Evolutionary conservation across 768 basidiomycete genomes (phyloP), one percentile per base, ranked within the genome.

Genomic region (Agaricus blazei): DNA sequence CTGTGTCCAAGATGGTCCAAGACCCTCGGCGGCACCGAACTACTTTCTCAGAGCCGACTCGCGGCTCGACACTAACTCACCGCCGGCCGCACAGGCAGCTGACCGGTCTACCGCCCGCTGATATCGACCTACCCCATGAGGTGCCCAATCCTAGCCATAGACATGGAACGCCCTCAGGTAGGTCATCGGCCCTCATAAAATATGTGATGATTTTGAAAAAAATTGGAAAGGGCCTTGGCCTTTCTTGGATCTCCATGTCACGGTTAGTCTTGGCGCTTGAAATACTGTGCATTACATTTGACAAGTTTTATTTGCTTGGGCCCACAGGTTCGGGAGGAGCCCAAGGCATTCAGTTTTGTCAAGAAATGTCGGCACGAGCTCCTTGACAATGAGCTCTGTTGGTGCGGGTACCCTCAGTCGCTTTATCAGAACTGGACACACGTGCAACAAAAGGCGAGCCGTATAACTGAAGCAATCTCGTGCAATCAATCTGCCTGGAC

Each of bases 361-460:
- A 31, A 40, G 26, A 14, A 23, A 19, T 55, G 54, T 28, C 37
- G 27, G 9, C 43, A 52, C 37, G 60, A 68, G 45, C 70, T 69
- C 34, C 51, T 41, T 24, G 48, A 56, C 19, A 70, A 69, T 57
- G 52, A 60, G 23, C 14, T 37, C 1, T 72, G 70, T 51, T 73
- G 72, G 72, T 64, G 51, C 48, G 64, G 60, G 0, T 73, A 72
- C 47, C 72, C 72, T 11, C 69, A 72, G 44, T 70, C 71, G 0
- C 63, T 64, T 29, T 81, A 77, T 53, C 76, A 75, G 26, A 81
- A 79, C 53, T 80, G 80, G 80, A 79, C 76, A 1, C 55, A 59
- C 3, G 61, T 58, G 15, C 78, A 80, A 55, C 64, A 70, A 14
- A 56, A 58, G 29, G 63, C 66, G 42, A 72, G 71, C 43, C 63